Percentiles rank a stretch among this genome's conserved stretches.
phyloP scores from a whole-genome alignment of 202 grass and related monocot genomes.

The Panicum virgatum region DNA sequence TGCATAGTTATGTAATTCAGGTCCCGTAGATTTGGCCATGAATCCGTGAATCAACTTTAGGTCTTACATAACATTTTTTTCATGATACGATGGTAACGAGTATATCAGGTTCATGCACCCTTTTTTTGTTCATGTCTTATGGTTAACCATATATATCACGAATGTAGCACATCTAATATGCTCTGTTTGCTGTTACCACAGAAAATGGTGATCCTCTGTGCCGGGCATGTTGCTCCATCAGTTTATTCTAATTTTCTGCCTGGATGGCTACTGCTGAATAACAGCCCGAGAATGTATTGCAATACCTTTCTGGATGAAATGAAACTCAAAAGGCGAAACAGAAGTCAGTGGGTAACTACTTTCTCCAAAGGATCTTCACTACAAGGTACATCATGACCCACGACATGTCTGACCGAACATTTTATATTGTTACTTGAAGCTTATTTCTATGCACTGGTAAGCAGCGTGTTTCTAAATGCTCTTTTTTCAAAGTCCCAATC shows the following conservation, averaged over 20 bases:
- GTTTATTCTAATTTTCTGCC: slow-evolving; percentile 33
- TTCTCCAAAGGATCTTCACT: slow-evolving; percentile 49
- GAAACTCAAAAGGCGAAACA: slow-evolving; percentile 30
- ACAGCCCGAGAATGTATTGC: slow-evolving; percentile 26
- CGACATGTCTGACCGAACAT: background rate
- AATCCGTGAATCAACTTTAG: background rate
- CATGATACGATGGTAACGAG: background rate
- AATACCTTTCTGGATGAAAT: background rate
- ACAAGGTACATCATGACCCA: slow-evolving; percentile 63
- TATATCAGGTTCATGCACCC: background rate
- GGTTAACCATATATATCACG: too few relatives aligned
- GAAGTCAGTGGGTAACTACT: background rate
- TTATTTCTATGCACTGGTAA: background rate
- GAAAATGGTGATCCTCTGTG: slow-evolving; percentile 50
- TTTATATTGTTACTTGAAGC: background rate
- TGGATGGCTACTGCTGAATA: slow-evolving; percentile 38
- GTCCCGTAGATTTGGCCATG: background rate
- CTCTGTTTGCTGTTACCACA: background rate
- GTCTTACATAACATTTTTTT: background rate
- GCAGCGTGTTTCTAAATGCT: background rate
- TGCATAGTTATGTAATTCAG: background rate
- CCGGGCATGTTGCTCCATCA: slow-evolving; percentile 16
- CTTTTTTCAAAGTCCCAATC: background rate
- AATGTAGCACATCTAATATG: background rate
- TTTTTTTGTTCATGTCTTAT: background rate